A percentile compares a stretch with the other conserved stretches of the same genome.
These are phyloP conservation scores for Albifimbria verrucaria DNA, from an alignment of 2,329 filamentous ascomycete species.

Conservation along the genomic window DNA sequence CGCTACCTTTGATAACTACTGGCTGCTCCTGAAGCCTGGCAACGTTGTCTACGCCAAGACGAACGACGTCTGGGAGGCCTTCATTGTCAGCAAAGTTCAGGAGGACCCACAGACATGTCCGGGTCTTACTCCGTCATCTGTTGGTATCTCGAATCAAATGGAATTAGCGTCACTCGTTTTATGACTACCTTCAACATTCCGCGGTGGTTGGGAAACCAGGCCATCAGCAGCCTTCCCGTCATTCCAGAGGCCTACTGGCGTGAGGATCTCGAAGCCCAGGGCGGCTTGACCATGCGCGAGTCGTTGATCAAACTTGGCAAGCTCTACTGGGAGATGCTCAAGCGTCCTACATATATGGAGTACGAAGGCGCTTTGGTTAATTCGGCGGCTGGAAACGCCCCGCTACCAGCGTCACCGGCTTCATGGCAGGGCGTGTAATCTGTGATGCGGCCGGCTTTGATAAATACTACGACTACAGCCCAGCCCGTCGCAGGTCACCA, in stretches of 20 bases:
- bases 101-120: conserved; percentile 4
- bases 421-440: conserved; percentile 39
- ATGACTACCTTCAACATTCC: conserved; percentile 33
- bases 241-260: conserved; percentile 41
- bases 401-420: conserved; percentile 28
- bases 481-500: conserved; percentile 16
- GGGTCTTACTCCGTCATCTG: conserved; percentile 28
- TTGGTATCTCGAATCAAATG: conserved; percentile 38
- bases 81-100: conserved; percentile 31
- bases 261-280: conserved; percentile 29
- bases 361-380: conserved; percentile 40
- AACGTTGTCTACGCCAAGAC: conserved; percentile 40
- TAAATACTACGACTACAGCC: conserved; percentile 25
- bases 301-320: conserved; percentile 39
- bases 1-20: conserved; percentile 43
- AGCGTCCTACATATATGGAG: conserved; percentile 42
- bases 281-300: conserved; percentile 28
- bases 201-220: conserved; percentile 41
- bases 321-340: conserved; percentile 44
- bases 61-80: conserved; percentile 37
- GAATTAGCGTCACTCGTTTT: conserved; percentile 30
- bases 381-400: conserved; percentile 18
- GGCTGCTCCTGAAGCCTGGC: conserved; percentile 44
- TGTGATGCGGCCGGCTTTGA: conserved; percentile 40
- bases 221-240: conserved; percentile 36